A percentile compares a stretch with the other conserved stretches of the same genome.
Evolutionary conservation across 371 early-diverging fungal genomes (phyloP).

Genomic region (Neoconidiobolus thromboides): DNA sequence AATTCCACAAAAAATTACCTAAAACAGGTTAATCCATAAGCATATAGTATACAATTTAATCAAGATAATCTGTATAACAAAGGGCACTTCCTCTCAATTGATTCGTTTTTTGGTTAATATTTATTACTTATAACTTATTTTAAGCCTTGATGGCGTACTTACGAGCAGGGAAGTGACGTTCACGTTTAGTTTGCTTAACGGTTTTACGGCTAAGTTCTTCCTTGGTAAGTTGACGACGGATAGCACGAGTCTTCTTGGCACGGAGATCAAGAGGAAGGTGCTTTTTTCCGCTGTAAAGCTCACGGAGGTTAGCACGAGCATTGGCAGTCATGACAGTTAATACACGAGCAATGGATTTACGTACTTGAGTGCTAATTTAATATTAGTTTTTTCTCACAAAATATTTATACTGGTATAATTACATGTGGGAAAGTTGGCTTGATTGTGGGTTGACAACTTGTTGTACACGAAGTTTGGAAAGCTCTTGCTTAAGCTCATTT

Average conservation of each 20-base stretch:
- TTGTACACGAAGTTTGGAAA: slow-evolving; percentile 74
- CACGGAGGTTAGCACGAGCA: slow-evolving; percentile 61
- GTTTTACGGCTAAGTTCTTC: slow-evolving; percentile 26
- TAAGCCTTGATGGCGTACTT: slow-evolving; percentile 73
- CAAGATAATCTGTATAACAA: too few relatives aligned
- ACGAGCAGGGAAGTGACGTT: slow-evolving; percentile 63
- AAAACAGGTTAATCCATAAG: too few relatives aligned
- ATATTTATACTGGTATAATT: slow-evolving; percentile 11
- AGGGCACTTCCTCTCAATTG: too few relatives aligned
- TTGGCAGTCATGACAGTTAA: slow-evolving; percentile 83
- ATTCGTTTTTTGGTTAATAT: too few relatives aligned
- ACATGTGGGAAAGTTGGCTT: slow-evolving; percentile 68
- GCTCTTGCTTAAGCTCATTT: slow-evolving; percentile 82
- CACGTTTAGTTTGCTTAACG: slow-evolving; percentile 37
- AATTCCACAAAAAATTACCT: too few relatives aligned
- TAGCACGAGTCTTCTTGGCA: slow-evolving; percentile 90
- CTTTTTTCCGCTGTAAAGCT: slow-evolving; percentile 78
- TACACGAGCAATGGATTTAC: slow-evolving; percentile 82
- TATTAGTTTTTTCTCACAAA: neutral
- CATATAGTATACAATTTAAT: too few relatives aligned
- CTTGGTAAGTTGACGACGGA: slow-evolving; percentile 79
- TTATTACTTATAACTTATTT: slow-evolving; percentile 8
- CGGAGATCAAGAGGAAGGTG: slow-evolving; percentile 82
- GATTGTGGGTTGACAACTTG: slow-evolving; percentile 60
- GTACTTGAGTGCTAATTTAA: slow-evolving; percentile 37